phyloP scores from a whole-genome alignment of 805 yeast species.

The Komagataella pseudopastoris region DNA sequence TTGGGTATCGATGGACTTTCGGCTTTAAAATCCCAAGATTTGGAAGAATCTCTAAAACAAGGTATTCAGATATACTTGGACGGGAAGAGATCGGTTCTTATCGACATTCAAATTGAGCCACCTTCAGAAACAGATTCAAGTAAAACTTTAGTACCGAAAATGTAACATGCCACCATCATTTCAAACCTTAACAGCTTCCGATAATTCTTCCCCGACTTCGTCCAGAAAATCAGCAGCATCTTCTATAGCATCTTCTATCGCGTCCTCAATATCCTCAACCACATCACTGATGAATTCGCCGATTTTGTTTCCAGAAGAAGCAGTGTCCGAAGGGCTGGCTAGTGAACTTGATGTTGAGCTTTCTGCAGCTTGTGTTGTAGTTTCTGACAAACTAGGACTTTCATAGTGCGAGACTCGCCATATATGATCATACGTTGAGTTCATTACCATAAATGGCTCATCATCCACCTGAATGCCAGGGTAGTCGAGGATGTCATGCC shows the following conservation, averaged over 20 bases:
- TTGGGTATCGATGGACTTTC: conserved; percentile 44
- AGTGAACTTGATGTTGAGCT: not conserved
- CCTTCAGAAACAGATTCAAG: not conserved
- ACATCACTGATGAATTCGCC: conserved; percentile 9
- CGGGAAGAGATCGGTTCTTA: conserved; percentile 31
- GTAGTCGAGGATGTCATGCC: conserved; percentile 34
- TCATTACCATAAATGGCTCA: conserved; percentile 24
- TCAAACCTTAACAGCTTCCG: not conserved
- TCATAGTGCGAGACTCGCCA: conserved; percentile 11
- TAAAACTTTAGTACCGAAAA: not conserved
- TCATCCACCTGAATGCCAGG: conserved; percentile 38
- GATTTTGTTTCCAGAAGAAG: not conserved
- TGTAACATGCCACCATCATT: conserved; percentile 1
- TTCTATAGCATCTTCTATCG: conserved; percentile 8
- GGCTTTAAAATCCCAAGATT: conserved; percentile 26
- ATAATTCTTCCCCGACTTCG: not conserved
- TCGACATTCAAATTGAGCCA: conserved; percentile 1
- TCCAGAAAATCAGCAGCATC: not conserved
- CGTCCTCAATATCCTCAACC: conserved; percentile 8
- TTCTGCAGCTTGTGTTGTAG: not conserved
- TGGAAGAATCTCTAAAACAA: conserved; percentile 18
- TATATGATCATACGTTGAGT: conserved; percentile 38
- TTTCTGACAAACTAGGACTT: not conserved
- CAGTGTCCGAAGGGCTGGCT: not conserved
- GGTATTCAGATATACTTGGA: conserved; percentile 17